Base-by-base conservation (phyloP, 2,329 filamentous ascomycete genomes). In the Meredithiella fracta region DNA sequence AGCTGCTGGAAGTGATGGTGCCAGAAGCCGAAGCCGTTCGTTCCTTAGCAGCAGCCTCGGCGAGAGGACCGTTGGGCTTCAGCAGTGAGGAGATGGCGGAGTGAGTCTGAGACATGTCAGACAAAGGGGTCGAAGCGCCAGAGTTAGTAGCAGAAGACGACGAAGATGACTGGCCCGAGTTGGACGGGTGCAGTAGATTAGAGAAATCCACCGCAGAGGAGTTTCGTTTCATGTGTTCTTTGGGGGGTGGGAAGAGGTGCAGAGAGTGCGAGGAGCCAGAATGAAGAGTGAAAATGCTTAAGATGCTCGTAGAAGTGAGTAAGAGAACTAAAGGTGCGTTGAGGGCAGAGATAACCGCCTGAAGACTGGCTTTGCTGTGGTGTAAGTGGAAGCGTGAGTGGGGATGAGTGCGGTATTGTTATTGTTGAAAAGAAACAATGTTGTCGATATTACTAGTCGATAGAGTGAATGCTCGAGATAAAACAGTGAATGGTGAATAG, bases 141-240 rank as follows among this genome's bases (percentile, higher is more conserved):
- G 57, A 59, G 51, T 53, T 59, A 44, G 37, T 56, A 34, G 57
- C 47, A 5, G 57, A 56, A 42, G 54, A 56, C 47, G 47, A 34
- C 29, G 54, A 40, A 2, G 57, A 56, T 37, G 57, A 59, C 14
- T 47, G 20, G 25, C 49, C 51, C 17, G 57, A 54, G 51, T 51
- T 51, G 31, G 40, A 53, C 40, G 82, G 82, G 66, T 86, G 86
- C 65, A 87, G 78, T 67, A 86, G 79, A 75, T 79, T 85, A 67
- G 79, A 79, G 70, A 86, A 85, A 76, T 84, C 82, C 71, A 84
- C 80, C 68, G 82, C 80, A 63, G 83, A 84, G 65, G 78, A 75
- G 75, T 80, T 76, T 70, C 80, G 79, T 77, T 85, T 82, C 83
- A 87, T 86, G 77, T 83, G 80, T 81, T 73, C 25, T 26, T 38